Base-by-base conservation (phyloP, 352 stramenopile genomes). In the Pythium diclinum region DNA sequence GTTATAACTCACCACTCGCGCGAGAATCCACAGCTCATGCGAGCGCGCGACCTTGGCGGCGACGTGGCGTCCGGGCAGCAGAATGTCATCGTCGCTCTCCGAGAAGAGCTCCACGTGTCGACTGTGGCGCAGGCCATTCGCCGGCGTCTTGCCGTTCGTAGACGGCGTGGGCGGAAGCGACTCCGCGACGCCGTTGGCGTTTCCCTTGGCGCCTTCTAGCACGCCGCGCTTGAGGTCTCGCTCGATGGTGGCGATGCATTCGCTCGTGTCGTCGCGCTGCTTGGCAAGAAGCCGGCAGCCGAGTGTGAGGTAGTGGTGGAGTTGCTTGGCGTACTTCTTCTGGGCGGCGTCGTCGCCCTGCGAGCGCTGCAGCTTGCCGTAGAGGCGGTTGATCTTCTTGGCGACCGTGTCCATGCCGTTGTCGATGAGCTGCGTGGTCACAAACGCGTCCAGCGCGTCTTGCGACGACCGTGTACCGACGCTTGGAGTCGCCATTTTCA, bases 1-100 rank as follows among this genome's bases (percentile, higher is more conserved):
- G 69, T 97, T 91, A 53, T 96, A 98, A 13, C 76, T 73, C 40
- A 98, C 78, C 13, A 98, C 87, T 53, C 82, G 87, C 9, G 92
- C 94, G 56, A 98, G 78, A 72, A 98, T 98, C 94, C 94, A 94
- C 53, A 93, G 68, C 63, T 93, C 85, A 54, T 93, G 85, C 51
- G 81, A 89, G 9, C 85, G 76, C 32, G 85, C 82, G 34, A 93
- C 79, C 68, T 90, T 89, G 32, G 85, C 85, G 28, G 85, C 78
- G 48, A 93, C 85, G 56, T 89, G 79, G 36, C 81, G 77, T 33
- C 78, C 81, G 9, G 72, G 59, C 21, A 62, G 58, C 19, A 93
- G 56, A 21, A 88, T 72, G 3, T 80, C 68, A 19, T 85, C 81
- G 36, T 77, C 49, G 14, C 19, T 56, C 25, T 6, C 59, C 40